A percentile compares a stretch with the other conserved stretches of the same genome.
Evolutionary conservation across 805 yeast species (phyloP).

Genomic region (Candida chauliodis): DNA sequence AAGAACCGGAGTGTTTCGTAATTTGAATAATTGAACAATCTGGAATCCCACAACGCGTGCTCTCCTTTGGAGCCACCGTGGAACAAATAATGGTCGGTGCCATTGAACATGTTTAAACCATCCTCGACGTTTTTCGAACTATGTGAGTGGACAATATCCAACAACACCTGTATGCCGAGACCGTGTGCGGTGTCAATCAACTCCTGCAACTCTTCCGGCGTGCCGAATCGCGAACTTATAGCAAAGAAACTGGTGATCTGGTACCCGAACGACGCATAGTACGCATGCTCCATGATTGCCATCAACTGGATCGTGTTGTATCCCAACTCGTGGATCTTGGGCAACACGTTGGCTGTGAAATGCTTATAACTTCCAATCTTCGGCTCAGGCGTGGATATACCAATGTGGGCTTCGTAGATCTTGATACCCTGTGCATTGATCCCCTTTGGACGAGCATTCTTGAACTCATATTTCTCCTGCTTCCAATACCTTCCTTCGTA

Average conservation of each 20-base stretch:
- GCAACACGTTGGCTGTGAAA: slow-evolving; percentile 75
- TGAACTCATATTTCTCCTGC: slow-evolving; percentile 62
- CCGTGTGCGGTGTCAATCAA: slow-evolving; percentile 90
- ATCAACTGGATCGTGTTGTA: slow-evolving; percentile 91
- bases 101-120: slow-evolving; percentile 90
- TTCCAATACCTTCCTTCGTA: slow-evolving; percentile 96
- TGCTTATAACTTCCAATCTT: slow-evolving; percentile 80
- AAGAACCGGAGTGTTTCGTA: slow-evolving; percentile 88
- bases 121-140: slow-evolving; percentile 93
- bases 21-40: slow-evolving; percentile 85
- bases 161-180: slow-evolving; percentile 76
- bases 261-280: slow-evolving; percentile 97
- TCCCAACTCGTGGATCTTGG: slow-evolving; percentile 80
- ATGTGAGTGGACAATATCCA: slow-evolving; percentile 95
- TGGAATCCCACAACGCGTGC: slow-evolving; percentile 95
- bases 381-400: slow-evolving; percentile 90
- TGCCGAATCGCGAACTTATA: slow-evolving; percentile 82
- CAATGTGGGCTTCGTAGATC: slow-evolving; percentile 94
- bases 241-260: slow-evolving; percentile 94
- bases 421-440: slow-evolving; percentile 49
- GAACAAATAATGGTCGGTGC: slow-evolving; percentile 92
- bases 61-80: slow-evolving; percentile 87
- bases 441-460: slow-evolving; percentile 59
- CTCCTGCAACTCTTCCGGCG: slow-evolving; percentile 92
- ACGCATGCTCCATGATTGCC: slow-evolving; percentile 99